These are phyloP conservation scores for Pholiota molesta DNA, from an alignment of 768 basidiomycete genomes.

Conservation along the genomic window DNA sequence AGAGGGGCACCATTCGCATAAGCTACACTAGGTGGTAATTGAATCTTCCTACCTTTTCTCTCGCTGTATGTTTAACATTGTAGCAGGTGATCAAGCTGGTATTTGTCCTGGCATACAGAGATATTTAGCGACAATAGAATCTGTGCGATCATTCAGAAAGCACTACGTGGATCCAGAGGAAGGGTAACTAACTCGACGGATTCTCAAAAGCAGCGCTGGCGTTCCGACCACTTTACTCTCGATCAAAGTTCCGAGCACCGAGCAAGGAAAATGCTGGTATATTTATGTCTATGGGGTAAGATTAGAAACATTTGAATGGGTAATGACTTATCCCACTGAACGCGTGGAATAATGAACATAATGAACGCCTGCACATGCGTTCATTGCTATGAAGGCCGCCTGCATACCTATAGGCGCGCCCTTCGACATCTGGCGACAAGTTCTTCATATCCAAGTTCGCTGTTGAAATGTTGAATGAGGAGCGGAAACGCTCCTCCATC, in stretches of 20 bases:
- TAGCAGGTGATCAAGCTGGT: background rate
- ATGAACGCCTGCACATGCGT: background rate
- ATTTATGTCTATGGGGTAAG: background rate
- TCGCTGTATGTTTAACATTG: background rate
- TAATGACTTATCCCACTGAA: conserved; percentile 4
- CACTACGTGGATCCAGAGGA: conserved; percentile 1
- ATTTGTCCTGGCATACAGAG: background rate
- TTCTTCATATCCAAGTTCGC: background rate
- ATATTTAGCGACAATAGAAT: conserved; percentile 2
- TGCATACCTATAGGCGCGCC: background rate
- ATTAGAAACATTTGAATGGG: background rate
- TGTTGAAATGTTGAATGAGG: background rate
- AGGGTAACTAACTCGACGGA: conserved; percentile 1
- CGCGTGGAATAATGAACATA: background rate
- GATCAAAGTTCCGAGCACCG: conserved; percentile 15
- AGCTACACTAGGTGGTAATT: background rate
- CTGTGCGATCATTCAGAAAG: background rate
- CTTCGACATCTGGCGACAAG: background rate
- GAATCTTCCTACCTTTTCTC: background rate
- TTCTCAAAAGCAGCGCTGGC: conserved; percentile 5
- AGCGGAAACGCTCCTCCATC: background rate
- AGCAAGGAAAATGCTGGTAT: conserved; percentile 3
- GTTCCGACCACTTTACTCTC: conserved; percentile 1
- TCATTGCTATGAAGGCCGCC: background rate
- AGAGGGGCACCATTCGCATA: too few relatives aligned